Evolutionary conservation across 768 basidiomycete genomes (phyloP).

Genomic region (Lentinula edodes): DNA sequence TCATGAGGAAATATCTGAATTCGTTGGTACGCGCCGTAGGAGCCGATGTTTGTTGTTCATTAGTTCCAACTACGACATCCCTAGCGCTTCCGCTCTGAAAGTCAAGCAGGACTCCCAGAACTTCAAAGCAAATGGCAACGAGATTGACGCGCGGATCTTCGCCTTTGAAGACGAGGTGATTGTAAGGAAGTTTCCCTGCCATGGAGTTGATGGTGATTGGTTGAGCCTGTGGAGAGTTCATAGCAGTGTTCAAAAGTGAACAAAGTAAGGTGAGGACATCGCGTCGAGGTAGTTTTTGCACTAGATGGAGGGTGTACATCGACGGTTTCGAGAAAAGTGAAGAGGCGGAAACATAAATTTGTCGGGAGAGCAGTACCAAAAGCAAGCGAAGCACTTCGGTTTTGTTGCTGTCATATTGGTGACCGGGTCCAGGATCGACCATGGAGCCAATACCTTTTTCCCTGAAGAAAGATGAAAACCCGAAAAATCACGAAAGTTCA

Average conservation of each 20-base stretch:
- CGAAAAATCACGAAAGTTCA: background rate
- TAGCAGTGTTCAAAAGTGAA: constrained; percentile 86
- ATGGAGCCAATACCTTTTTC: constrained; percentile 94
- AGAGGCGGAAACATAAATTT: constrained; percentile 77
- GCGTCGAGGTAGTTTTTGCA: constrained; percentile 69
- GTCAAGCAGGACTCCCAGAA: constrained; percentile 70
- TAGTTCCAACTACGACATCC: constrained; percentile 38
- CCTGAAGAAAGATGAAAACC: constrained; percentile 38
- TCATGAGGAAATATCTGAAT: constrained; percentile 89
- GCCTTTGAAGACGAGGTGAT: constrained; percentile 87
- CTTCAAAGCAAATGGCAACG: constrained; percentile 71
- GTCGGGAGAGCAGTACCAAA: constrained; percentile 81
- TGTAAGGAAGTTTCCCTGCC: constrained; percentile 80
- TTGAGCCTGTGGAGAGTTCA: constrained; percentile 56
- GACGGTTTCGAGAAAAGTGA: constrained; percentile 70
- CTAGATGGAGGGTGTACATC: constrained; percentile 71
- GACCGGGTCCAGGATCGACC: constrained; percentile 57
- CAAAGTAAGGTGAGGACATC: constrained; percentile 91
- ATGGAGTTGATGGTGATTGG: constrained; percentile 57
- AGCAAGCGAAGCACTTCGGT: constrained; percentile 87
- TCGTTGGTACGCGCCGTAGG: constrained; percentile 75
- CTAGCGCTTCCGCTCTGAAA: constrained; percentile 75
- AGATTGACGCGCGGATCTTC: constrained; percentile 73
- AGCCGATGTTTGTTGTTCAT: constrained; percentile 34
- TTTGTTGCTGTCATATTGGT: constrained; percentile 72